Evolutionary conservation across 2,329 filamentous ascomycete genomes (phyloP), one percentile per base, ranked within the genome.

Genomic region (Teratosphaeria pseudoeucalypti): DNA sequence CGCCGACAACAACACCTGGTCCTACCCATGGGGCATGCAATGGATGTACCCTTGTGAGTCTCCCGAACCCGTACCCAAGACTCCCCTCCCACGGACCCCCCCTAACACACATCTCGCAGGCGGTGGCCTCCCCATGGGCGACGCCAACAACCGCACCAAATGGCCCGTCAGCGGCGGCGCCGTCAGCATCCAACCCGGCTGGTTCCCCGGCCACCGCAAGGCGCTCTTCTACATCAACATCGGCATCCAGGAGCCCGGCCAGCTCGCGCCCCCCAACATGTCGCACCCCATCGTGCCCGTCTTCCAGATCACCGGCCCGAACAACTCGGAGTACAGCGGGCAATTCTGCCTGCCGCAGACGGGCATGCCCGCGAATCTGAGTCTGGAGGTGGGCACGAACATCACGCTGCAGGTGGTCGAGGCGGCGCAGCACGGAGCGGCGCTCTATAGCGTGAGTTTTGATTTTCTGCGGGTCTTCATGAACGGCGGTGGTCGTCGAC

Each of bases 31-130:
- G 66, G 92, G 91, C 76, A 92, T 94, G 89, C 88, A 95, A 78
- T 96, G 91, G 91, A 85, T 86, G 73, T 96, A 95, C 78, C 91
- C 92, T 74, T 96, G 91, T 96, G 79, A 77, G 89, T 78, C 27
- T 57, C 34, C 49, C 14, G 57, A 32, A 32, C 47, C 27, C 54
- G 52, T 23, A 23, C 1, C 55, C 53, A 52, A 57, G 64, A 19
- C 10, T 5, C 29, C 11, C 69, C 55, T 16, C 26, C 37, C 16
- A 0, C 37, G 16, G 11, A 43, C 29, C 52, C 54, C 55, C 23
- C 52, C 54, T 5, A 34, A 12, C 23, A 27, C 10, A 14, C 12
- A 54, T 12, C 19, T 23, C 23, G 19, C 68, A 96, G 92, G 92
- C 72, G 94, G 94, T 60, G 94, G 94, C 62, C 85, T 92, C 78